Conservation (phyloP, 192 early-diverging fungal genomes). For the Rhizoclosmatium globosum region DNA sequence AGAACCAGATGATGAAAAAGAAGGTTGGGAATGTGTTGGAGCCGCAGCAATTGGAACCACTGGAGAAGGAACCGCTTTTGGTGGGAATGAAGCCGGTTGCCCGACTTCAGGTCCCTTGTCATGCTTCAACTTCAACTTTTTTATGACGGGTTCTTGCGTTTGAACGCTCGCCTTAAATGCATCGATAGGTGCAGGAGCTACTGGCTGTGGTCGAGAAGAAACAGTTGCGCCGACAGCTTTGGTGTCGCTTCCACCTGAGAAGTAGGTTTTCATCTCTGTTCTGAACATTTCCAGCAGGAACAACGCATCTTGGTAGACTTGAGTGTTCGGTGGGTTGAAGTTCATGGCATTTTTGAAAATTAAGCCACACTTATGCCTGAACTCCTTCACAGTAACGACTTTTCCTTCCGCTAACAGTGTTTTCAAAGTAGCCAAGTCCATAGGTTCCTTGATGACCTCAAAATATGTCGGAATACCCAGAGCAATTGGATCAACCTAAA, state of each 20-base stretch:
- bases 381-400: slow-evolving; percentile 67
- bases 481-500: slow-evolving; percentile 78
- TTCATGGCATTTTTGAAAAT: slow-evolving; percentile 54
- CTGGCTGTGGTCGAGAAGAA: not conserved
- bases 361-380: slow-evolving; percentile 74
- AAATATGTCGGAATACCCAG: slow-evolving; percentile 89
- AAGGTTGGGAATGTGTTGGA: not conserved
- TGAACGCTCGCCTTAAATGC: not conserved
- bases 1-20: not conserved
- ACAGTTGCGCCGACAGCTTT: not conserved
- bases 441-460: slow-evolving; percentile 83
- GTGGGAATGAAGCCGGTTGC: not conserved
- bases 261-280: slow-evolving; percentile 2
- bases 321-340: slow-evolving; percentile 77
- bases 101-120: not conserved
- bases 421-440: slow-evolving; percentile 86
- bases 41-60: not conserved
- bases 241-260: not conserved
- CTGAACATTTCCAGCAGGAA: slow-evolving; percentile 51
- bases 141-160: slow-evolving; percentile 1
- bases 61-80: not conserved
- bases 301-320: slow-evolving; percentile 70
- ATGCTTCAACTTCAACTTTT: slow-evolving; percentile 33
- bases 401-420: slow-evolving; percentile 68
- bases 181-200: not conserved